Evolutionary conservation across 2,329 filamentous ascomycete genomes (phyloP).

Genomic region (Neonectria ditissima): DNA sequence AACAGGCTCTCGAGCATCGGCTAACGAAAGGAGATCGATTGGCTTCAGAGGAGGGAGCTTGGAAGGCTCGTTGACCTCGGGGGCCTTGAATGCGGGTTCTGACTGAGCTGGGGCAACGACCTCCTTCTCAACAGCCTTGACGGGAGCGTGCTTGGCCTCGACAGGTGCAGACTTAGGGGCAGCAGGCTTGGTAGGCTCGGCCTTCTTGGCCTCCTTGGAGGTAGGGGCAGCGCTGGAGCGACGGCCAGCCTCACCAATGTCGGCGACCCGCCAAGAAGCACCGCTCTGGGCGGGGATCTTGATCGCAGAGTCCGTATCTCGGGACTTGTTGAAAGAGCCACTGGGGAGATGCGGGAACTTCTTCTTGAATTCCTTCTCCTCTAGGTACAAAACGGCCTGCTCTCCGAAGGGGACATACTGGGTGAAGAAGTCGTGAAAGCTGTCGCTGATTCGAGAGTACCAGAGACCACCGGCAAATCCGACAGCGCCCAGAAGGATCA

Average conservation of each 20-base stretch:
- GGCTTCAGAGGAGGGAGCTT: constrained; percentile 72
- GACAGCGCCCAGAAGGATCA: constrained; percentile 80
- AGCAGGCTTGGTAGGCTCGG: constrained; percentile 47
- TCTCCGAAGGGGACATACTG: constrained; percentile 96
- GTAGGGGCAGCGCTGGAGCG: constrained; percentile 69
- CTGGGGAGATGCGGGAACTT: constrained; percentile 72
- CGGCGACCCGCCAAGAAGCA: constrained; percentile 81
- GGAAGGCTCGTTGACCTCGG: constrained; percentile 75
- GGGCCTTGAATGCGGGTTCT: constrained; percentile 59
- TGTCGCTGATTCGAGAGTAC: constrained; percentile 93
- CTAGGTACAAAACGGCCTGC: constrained; percentile 92
- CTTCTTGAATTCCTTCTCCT: constrained; percentile 92
- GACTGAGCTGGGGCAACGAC: constrained; percentile 43
- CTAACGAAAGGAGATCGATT: constrained; percentile 82
- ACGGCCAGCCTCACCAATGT: constrained; percentile 66
- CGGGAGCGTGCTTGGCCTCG: constrained; percentile 40
- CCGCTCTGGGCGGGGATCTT: constrained; percentile 89
- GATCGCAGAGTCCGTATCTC: constrained; percentile 75
- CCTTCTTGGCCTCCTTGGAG: constrained; percentile 45
- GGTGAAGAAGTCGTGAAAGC: constrained; percentile 99
- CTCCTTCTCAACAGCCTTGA: constrained; percentile 50
- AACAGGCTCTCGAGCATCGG: constrained; percentile 83
- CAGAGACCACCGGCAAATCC: constrained; percentile 91
- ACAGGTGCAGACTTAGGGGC: constrained; percentile 44
- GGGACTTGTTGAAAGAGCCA: constrained; percentile 59